Percentiles rank a stretch among this genome's conserved stretches.
Conservation (phyloP, 2,329 filamentous ascomycete species). For the Aspergillus proliferans region DNA sequence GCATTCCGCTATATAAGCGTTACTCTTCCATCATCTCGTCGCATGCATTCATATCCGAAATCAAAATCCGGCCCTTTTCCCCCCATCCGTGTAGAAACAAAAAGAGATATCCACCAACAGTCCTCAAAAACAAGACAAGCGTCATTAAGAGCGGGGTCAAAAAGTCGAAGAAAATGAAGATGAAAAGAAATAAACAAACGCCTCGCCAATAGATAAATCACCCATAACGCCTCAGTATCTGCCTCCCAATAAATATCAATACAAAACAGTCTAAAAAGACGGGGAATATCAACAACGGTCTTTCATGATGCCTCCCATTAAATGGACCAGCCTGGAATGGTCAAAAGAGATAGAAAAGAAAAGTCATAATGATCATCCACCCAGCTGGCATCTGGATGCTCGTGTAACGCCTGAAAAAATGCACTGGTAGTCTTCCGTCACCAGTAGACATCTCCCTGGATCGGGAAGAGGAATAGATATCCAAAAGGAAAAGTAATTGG, state of each 20-base stretch:
- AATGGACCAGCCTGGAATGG: constrained; percentile 11
- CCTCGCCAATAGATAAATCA: constrained; percentile 5
- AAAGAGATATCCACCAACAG: constrained; percentile 12
- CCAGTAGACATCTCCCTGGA: not conserved
- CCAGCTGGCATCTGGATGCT: constrained; percentile 26
- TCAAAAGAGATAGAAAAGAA: constrained; percentile 7
- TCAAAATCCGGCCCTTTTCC: no score
- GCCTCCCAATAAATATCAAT: constrained; percentile 7
- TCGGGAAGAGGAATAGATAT: no score
- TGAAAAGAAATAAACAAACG: constrained; percentile 12
- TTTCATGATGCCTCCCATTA: constrained; percentile 9
- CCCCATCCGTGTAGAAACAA: constrained; percentile 2
- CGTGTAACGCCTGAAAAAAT: constrained; percentile 28
- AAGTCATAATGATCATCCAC: constrained; percentile 23
- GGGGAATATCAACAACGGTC: constrained; percentile 16
- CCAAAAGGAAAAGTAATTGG: not conserved
- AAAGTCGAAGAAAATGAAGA: constrained; percentile 8
- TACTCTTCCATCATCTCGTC: no score
- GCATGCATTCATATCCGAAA: no score
- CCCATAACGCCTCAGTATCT: constrained; percentile 9
- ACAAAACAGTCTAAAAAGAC: constrained; percentile 19
- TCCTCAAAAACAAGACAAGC: constrained; percentile 6
- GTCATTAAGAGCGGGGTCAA: not conserved
- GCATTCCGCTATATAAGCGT: no score
- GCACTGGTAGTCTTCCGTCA: constrained; percentile 5